phyloP scores from a whole-genome alignment of 148 eudicot species.

The Gaultheria prostrata region DNA sequence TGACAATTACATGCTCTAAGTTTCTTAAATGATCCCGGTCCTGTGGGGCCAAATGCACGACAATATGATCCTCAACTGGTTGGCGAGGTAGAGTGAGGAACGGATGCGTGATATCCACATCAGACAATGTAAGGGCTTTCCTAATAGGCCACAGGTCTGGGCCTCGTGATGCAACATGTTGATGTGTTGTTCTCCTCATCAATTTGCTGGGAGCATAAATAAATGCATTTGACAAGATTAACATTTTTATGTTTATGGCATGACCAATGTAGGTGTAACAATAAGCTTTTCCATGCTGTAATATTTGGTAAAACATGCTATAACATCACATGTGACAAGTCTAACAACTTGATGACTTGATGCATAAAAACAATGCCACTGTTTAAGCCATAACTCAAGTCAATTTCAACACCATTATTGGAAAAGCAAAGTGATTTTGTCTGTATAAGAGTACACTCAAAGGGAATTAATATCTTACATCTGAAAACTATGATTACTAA shows the following conservation, averaged over 20 bases:
- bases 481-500: background rate
- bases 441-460: background rate
- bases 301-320: background rate
- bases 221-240: background rate
- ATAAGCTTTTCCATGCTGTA: background rate
- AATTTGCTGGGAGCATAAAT: conserved; percentile 12
- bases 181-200: conserved; percentile 23
- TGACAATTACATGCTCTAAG: conserved; percentile 25
- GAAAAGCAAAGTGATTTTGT: background rate
- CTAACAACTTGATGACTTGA: conserved; percentile 1
- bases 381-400: background rate
- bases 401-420: background rate
- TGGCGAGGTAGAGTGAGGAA: conserved; percentile 36
- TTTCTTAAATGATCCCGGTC: conserved; percentile 26
- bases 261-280: background rate
- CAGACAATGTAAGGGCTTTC: conserved; percentile 33
- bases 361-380: background rate
- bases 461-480: background rate
- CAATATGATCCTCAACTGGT: conserved; percentile 32
- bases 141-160: conserved; percentile 33
- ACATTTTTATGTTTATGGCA: background rate
- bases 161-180: conserved; percentile 10
- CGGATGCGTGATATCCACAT: conserved; percentile 36
- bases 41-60: conserved; percentile 24
- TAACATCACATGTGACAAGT: background rate